Conservation (phyloP, 176 grass and related monocot species). For the Carex littledalei region DNA sequence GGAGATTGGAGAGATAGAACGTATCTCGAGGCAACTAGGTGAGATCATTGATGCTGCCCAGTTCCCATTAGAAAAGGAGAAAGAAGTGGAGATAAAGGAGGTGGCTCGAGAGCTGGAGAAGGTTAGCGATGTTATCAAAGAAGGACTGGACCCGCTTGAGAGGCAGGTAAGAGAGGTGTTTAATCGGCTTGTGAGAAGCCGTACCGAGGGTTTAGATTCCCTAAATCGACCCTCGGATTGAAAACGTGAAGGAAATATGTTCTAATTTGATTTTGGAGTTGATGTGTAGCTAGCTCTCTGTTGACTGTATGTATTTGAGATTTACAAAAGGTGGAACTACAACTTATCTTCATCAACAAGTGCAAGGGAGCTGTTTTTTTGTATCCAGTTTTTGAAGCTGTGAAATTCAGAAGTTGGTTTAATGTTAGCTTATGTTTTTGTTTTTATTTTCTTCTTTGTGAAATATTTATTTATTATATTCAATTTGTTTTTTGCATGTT, state of each 20-base stretch:
- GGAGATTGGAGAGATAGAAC: slow-evolving; percentile 90
- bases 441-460: slow-evolving; percentile 18
- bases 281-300: slow-evolving; percentile 4
- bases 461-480: slow-evolving; percentile 25
- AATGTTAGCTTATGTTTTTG: slow-evolving; percentile 15
- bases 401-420: slow-evolving; percentile 2
- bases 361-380: slow-evolving; percentile 22
- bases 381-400: neutral
- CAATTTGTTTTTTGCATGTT: slow-evolving; percentile 38
- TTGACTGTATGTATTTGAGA: slow-evolving; percentile 16
- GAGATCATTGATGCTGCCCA: slow-evolving; percentile 59
- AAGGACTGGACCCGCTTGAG: slow-evolving; percentile 77
- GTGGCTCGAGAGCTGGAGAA: slow-evolving; percentile 45
- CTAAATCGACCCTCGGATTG: slow-evolving; percentile 51
- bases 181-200: slow-evolving; percentile 62
- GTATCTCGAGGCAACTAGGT: slow-evolving; percentile 51
- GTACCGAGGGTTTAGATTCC: slow-evolving; percentile 74
- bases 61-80: slow-evolving; percentile 49
- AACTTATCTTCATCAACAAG: neutral
- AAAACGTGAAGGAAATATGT: neutral
- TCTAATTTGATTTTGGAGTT: slow-evolving; percentile 13
- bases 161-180: slow-evolving; percentile 76
- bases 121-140: slow-evolving; percentile 53
- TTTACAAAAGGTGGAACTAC: neutral
- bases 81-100: slow-evolving; percentile 51